Evolutionary conservation across 306 rosid genomes (phyloP).

Genomic region (Geum urbanum): DNA sequence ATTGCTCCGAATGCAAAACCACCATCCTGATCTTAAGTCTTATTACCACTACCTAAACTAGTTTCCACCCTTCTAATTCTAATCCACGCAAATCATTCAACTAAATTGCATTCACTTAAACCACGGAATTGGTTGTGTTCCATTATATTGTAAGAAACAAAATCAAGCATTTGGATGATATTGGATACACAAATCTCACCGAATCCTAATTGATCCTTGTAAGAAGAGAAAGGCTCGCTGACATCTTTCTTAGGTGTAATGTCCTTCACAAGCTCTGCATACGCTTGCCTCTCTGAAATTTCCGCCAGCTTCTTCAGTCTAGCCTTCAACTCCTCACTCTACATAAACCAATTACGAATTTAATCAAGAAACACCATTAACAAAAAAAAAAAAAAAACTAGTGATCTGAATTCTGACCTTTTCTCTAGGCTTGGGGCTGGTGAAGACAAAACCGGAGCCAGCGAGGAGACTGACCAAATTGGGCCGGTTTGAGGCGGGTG

Average conservation of each 20-base stretch:
- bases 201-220: constrained; percentile 84
- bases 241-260: constrained; percentile 45
- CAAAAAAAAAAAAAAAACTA: too few species aligned
- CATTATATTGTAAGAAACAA: too few species aligned
- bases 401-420: constrained; percentile 40
- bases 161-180: too few species aligned
- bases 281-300: constrained; percentile 73
- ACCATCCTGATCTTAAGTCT: background rate
- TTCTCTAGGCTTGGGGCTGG: constrained; percentile 75
- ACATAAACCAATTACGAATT: background rate
- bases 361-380: background rate
- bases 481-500: constrained; percentile 41
- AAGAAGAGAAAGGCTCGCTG: constrained; percentile 77
- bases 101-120: too few species aligned
- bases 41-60: background rate
- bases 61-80: background rate
- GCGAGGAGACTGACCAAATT: constrained; percentile 42
- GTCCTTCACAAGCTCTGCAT: constrained; percentile 82
- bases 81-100: too few species aligned
- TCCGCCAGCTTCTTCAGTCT: constrained; percentile 65
- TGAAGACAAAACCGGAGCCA: constrained; percentile 47
- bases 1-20: background rate
- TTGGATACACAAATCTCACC: too few species aligned
- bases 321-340: constrained; percentile 85
- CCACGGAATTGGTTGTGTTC: too few species aligned